Evolutionary conservation across 768 basidiomycete species (phyloP).

Genomic region (Mycena kentingensis): DNA sequence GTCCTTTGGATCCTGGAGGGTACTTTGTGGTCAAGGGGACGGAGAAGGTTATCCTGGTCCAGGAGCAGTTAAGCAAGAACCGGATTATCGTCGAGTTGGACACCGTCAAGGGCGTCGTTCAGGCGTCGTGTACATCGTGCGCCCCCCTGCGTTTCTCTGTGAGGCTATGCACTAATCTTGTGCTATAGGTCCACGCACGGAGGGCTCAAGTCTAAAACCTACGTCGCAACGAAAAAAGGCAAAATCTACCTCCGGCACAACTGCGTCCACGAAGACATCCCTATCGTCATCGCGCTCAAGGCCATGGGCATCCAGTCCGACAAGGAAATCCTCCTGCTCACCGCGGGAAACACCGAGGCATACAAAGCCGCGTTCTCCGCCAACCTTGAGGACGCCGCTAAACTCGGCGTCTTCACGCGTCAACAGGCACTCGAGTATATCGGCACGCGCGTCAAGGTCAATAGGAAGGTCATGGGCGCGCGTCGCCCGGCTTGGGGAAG

Average conservation of each 20-base stretch:
- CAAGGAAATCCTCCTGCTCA: slow-evolving; percentile 94
- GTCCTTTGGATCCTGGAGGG: slow-evolving; percentile 98
- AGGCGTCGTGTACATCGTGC: slow-evolving; percentile 95
- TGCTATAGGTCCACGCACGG: slow-evolving; percentile 70
- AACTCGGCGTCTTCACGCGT: slow-evolving; percentile 85
- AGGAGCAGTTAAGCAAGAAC: slow-evolving; percentile 98
- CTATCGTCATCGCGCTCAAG: slow-evolving; percentile 94
- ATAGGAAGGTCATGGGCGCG: slow-evolving; percentile 77
- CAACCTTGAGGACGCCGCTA: slow-evolving; percentile 92
- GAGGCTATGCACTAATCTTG: slow-evolving; percentile 10
- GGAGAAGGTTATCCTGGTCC: slow-evolving; percentile 98
- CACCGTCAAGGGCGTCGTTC: slow-evolving; percentile 82
- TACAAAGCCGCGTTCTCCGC: slow-evolving; percentile 87
- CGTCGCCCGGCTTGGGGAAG: slow-evolving; percentile 88
- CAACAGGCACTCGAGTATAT: slow-evolving; percentile 96
- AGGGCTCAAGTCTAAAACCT: slow-evolving; percentile 93
- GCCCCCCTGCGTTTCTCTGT: slow-evolving; percentile 32
- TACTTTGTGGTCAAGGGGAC: slow-evolving; percentile 99
- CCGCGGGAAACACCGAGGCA: slow-evolving; percentile 87
- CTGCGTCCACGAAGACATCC: slow-evolving; percentile 95
- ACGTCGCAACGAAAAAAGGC: slow-evolving; percentile 92
- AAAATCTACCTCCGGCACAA: slow-evolving; percentile 97
- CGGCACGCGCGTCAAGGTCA: slow-evolving; percentile 88
- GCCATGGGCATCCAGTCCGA: slow-evolving; percentile 96
- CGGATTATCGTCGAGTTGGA: slow-evolving; percentile 98